Evolutionary conservation across 1,284 basidiomycete species (phyloP), one percentile per base, ranked within the genome.

Genomic region (Clitocybe nebularis): DNA sequence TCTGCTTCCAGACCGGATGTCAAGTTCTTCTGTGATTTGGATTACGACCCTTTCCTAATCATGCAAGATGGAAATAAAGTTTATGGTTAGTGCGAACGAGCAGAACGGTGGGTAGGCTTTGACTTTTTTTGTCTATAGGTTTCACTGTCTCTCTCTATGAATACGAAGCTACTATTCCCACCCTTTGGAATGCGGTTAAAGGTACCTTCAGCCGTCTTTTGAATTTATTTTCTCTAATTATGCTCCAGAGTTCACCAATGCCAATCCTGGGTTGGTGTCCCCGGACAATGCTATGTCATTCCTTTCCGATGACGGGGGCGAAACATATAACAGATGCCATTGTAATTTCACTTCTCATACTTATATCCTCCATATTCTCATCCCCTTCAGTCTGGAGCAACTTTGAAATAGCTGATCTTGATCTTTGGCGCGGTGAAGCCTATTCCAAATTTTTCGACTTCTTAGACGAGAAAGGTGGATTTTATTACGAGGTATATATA

Each of bases 61-160:
- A 94, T 96, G 92, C 73, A 92, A 66, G 86, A 93, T 57, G 68
- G 88, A 58, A 80, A 87, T 40, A 93, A 93, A 67, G 79, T 89
- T 36, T 92, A 92, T 54, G 89, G 84, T 84, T 47, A 34, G 68
- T 59, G 23, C 6, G 13, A 16, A 14, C 29, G 5, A 4, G 11
- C 19, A 14, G 5, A 13, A 13, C 3, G 11, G 19, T 16, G 3
- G 13, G 14, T 13, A 32, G 7, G 24, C 9, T 8, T 32, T 11
- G 5, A 16, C 13, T 32, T 5, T 16, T 7, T 5, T 14, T 5
- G 6, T 16, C 5, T 13, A 6, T 42, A 80, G 88, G 88, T 5
- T 95, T 92, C 62, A 93, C 89, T 1, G 68, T 96, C 25, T 84
- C 89, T 0, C 68, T 96, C 16, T 88, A 79, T 52, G 93, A 96